Percentiles rank a stretch among this genome's conserved stretches.
Evolutionary conservation across 768 basidiomycete genomes (phyloP).

Genomic region (Daedaleopsis nitida): DNA sequence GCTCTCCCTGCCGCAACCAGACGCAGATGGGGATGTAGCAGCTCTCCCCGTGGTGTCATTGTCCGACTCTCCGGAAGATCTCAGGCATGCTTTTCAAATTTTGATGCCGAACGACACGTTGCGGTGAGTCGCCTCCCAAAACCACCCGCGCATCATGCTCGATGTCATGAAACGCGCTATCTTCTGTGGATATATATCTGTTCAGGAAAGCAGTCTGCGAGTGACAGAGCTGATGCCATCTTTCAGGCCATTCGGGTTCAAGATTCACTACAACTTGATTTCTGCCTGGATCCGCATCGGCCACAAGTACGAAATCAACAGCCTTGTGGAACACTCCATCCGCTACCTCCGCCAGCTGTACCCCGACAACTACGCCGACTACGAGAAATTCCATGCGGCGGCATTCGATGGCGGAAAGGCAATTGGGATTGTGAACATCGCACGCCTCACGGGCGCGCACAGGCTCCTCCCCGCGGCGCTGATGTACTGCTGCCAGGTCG

Average conservation of each 20-base stretch:
- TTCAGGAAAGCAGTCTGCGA: no score
- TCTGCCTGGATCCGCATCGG: neutral
- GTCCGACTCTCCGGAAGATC: neutral
- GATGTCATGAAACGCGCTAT: neutral
- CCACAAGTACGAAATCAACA: conserved; percentile 1
- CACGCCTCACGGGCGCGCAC: neutral
- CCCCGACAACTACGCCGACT: neutral
- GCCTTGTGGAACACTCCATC: neutral
- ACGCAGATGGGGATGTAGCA: neutral
- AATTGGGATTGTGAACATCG: neutral
- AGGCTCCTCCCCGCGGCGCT: neutral
- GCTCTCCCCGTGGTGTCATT: neutral
- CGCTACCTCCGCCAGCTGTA: neutral
- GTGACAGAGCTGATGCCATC: neutral
- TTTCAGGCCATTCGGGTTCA: neutral
- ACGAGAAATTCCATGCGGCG: neutral
- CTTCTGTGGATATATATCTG: no score
- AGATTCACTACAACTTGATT: neutral
- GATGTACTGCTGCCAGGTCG: neutral
- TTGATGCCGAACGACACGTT: neutral
- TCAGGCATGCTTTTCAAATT: neutral
- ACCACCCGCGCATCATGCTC: neutral
- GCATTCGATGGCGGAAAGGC: neutral
- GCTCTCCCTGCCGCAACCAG: neutral
- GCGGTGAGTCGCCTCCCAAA: neutral